A percentile compares a stretch with the other conserved stretches of the same genome.
Evolutionary conservation across 2,329 filamentous ascomycete species (phyloP).

Genomic region (Aspergillus oerlinghausenensis): DNA sequence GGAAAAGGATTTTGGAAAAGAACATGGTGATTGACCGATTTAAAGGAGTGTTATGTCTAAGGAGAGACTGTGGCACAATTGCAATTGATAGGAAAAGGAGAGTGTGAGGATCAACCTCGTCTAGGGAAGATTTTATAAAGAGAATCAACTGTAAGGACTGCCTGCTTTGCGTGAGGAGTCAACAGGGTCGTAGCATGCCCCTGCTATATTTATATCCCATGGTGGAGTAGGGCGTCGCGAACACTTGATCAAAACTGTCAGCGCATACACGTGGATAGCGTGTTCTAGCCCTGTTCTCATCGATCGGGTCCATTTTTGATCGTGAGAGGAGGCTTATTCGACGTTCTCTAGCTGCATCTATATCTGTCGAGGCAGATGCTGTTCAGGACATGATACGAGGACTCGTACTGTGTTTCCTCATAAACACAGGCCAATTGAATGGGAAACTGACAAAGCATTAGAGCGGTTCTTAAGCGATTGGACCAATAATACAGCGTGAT

Average conservation of each 20-base stretch:
- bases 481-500: neutral
- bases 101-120: neutral
- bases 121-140: neutral
- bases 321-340: neutral
- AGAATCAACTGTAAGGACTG: neutral
- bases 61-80: no score
- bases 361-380: neutral
- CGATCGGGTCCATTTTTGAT: neutral
- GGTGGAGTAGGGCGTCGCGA: neutral
- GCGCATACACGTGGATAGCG: neutral
- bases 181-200: neutral
- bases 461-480: neutral
- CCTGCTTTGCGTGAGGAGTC: neutral
- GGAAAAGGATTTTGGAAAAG: conserved; percentile 8
- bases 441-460: neutral
- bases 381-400: no score
- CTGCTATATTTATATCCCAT: neutral
- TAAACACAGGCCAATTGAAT: neutral
- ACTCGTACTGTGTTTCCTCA: no score
- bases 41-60: no score
- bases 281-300: neutral
- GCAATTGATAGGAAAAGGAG: neutral
- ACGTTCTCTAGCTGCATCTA: neutral
- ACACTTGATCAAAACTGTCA: neutral
- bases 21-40: conserved; percentile 1